Conservation (phyloP, 2,329 filamentous ascomycete genomes). For the Myriosclerotinia curreyana region DNA sequence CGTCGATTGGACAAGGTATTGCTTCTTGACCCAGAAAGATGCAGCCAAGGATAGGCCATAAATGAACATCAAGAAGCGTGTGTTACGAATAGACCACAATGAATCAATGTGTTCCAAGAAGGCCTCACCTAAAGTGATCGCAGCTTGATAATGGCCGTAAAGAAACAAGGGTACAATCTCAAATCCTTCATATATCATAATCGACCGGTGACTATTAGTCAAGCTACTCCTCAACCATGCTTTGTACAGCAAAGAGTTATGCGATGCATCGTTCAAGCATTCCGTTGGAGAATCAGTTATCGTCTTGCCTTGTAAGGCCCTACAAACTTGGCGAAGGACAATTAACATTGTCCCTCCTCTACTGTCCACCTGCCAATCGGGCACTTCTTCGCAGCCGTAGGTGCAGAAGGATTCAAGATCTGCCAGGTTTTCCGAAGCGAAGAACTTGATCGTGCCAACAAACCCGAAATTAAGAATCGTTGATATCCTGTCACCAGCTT, state of each 20-base stretch:
- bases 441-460: slow-evolving; percentile 64
- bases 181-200: slow-evolving; percentile 66
- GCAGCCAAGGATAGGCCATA: slow-evolving; percentile 58
- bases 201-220: slow-evolving; percentile 57
- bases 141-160: slow-evolving; percentile 60
- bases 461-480: slow-evolving; percentile 70
- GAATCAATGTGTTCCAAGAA: slow-evolving; percentile 48
- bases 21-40: slow-evolving; percentile 41
- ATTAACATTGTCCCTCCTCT: slow-evolving; percentile 69
- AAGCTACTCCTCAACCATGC: slow-evolving; percentile 53
- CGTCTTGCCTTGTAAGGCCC: slow-evolving; percentile 75
- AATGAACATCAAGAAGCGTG: slow-evolving; percentile 55
- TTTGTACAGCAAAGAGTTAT: slow-evolving; percentile 58
- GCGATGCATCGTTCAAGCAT: slow-evolving; percentile 66
- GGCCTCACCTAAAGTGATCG: slow-evolving; percentile 53
- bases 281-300: slow-evolving; percentile 44
- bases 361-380: slow-evolving; percentile 68
- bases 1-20: slow-evolving; percentile 32
- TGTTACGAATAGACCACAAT: slow-evolving; percentile 60
- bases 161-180: slow-evolving; percentile 62
- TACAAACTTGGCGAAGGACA: slow-evolving; percentile 61
- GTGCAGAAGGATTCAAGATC: slow-evolving; percentile 70
- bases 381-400: slow-evolving; percentile 70
- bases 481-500: slow-evolving; percentile 67
- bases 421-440: slow-evolving; percentile 63